Evolutionary conservation across 176 grass and related monocot genomes (phyloP).

Genomic region (Zoysia pacifica): DNA sequence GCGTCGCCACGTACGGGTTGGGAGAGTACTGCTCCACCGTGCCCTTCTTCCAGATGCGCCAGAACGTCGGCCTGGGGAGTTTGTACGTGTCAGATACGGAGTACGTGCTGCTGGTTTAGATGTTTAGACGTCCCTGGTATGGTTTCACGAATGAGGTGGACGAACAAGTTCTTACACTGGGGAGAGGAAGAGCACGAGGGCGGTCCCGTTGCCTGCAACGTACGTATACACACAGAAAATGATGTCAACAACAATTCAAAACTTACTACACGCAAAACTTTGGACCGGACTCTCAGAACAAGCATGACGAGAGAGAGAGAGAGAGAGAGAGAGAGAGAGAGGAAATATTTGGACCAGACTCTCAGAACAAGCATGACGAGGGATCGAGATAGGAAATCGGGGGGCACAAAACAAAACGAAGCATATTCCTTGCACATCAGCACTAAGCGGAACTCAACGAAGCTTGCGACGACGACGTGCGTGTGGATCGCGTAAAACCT

Average conservation of each 20-base stretch:
- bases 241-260: too few species aligned
- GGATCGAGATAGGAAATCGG: too few species aligned
- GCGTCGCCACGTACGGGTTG: slow-evolving; percentile 82
- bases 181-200: slow-evolving; percentile 83
- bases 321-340: background rate
- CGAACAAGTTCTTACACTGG: slow-evolving; percentile 68
- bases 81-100: too few species aligned
- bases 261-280: background rate
- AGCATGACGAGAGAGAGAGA: background rate
- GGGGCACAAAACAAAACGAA: too few species aligned
- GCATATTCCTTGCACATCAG: background rate
- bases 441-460: background rate
- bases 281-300: background rate
- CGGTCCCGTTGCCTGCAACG: slow-evolving; percentile 83
- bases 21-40: slow-evolving; percentile 92
- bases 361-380: too few species aligned
- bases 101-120: too few species aligned
- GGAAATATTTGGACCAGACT: too few species aligned
- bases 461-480: background rate
- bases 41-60: slow-evolving; percentile 78
- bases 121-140: too few species aligned
- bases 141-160: too few species aligned
- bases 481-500: background rate
- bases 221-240: too few species aligned
- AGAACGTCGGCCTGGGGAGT: slow-evolving; percentile 74